Evolutionary conservation across 1,284 basidiomycete species (phyloP).

Genomic region (Trichosporon inkin): DNA sequence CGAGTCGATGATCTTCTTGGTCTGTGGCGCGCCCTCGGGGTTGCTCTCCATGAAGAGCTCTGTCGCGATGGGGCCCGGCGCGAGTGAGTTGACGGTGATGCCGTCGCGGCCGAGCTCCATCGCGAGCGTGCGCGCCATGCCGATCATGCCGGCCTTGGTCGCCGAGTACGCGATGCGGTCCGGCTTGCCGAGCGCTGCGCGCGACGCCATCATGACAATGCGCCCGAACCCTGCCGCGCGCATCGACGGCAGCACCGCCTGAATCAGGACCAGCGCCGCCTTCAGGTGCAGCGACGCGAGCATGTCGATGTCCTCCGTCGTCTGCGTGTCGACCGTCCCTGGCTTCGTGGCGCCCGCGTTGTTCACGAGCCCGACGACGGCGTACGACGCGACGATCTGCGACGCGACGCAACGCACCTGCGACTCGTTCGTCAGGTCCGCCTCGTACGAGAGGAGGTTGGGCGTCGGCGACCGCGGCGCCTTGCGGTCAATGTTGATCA

Average conservation of each 20-base stretch:
- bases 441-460: constrained; percentile 52
- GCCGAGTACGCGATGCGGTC: constrained; percentile 88
- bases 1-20: constrained; percentile 83
- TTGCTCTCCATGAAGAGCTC: constrained; percentile 55
- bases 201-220: constrained; percentile 20
- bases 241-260: constrained; percentile 13
- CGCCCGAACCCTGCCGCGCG: constrained; percentile 13
- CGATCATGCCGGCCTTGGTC: constrained; percentile 76
- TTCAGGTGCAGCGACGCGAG: constrained; percentile 79
- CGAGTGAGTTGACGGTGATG: constrained; percentile 81
- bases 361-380: constrained; percentile 21
- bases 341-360: constrained; percentile 22
- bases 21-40: constrained; percentile 46
- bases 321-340: constrained; percentile 24
- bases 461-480: constrained; percentile 57
- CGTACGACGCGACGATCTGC: constrained; percentile 1
- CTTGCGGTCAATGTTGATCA: constrained; percentile 60
- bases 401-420: constrained; percentile 3
- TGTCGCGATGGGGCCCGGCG: constrained; percentile 86
- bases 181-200: constrained; percentile 19
- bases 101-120: constrained; percentile 73
- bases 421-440: constrained; percentile 13
- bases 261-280: constrained; percentile 10
- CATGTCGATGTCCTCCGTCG: constrained; percentile 33
- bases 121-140: constrained; percentile 57